A percentile compares a stretch with the other conserved stretches of the same genome.
These are phyloP conservation scores for Penicillium vulpinum DNA, from an alignment of 2,329 filamentous ascomycete genomes.

Conservation along the genomic window DNA sequence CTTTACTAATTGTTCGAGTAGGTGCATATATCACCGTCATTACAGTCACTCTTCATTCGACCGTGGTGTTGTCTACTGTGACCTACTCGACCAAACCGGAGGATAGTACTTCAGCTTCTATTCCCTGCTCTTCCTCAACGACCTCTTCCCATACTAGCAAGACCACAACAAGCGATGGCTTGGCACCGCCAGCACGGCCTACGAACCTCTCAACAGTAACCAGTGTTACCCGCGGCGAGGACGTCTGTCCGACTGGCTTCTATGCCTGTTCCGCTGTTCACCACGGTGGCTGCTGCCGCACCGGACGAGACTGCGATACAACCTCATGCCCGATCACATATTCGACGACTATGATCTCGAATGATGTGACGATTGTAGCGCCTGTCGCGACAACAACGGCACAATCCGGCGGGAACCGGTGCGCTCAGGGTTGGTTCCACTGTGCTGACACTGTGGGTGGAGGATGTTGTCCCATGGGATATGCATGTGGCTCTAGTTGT, in stretches of 20 bases:
- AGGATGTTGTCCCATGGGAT: conserved; percentile 82
- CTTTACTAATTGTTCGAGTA: conserved; percentile 10
- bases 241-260: conserved; percentile 79
- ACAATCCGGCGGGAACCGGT: conserved; percentile 46
- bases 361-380: conserved; percentile 70
- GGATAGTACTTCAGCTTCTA: conserved; percentile 14
- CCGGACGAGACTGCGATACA: conserved; percentile 78
- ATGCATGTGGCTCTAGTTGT: conserved; percentile 72
- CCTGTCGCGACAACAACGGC: conserved; percentile 49
- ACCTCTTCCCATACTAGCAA: conserved; percentile 36
- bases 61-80: conserved; percentile 32
- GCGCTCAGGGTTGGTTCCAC: conserved; percentile 76
- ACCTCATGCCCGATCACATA: conserved; percentile 72
- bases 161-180: conserved; percentile 33
- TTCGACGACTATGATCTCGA: conserved; percentile 64
- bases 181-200: conserved; percentile 40
- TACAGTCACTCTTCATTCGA: conserved; percentile 38
- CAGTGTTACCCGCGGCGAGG: conserved; percentile 32
- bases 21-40: conserved; percentile 38
- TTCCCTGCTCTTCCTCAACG: conserved; percentile 18
- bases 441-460: conserved; percentile 67
- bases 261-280: conserved; percentile 86
- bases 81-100: conserved; percentile 32
- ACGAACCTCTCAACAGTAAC: conserved; percentile 39
- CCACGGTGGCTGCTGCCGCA: conserved; percentile 81